Evolutionary conservation across 805 yeast species (phyloP).

Genomic region (Isabelozyma heimii): DNA sequence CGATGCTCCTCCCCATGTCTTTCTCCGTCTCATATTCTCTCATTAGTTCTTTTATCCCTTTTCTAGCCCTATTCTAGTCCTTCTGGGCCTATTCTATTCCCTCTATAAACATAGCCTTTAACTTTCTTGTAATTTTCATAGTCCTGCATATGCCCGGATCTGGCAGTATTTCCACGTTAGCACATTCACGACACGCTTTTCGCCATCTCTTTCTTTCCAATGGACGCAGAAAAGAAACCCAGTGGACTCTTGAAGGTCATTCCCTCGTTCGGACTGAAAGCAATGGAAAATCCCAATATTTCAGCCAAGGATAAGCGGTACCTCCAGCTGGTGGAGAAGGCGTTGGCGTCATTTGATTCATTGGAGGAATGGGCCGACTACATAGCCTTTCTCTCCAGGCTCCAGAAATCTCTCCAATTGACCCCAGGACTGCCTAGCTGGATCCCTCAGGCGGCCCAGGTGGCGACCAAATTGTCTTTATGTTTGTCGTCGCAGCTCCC

Average conservation of each 20-base stretch:
- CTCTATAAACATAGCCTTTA: neutral
- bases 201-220: neutral
- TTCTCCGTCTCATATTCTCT: too few relatives aligned
- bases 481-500: slow-evolving; percentile 83
- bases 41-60: too few relatives aligned
- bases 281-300: neutral
- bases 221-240: neutral
- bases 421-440: slow-evolving; percentile 29
- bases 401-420: slow-evolving; percentile 63
- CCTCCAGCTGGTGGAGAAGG: slow-evolving; percentile 64
- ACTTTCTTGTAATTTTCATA: neutral
- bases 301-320: slow-evolving; percentile 56
- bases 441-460: slow-evolving; percentile 66
- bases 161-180: too few relatives aligned
- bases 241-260: neutral
- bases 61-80: too few relatives aligned
- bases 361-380: slow-evolving; percentile 98
- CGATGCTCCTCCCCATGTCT: too few relatives aligned
- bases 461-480: slow-evolving; percentile 70
- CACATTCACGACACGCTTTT: too few relatives aligned
- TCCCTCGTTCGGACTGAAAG: neutral
- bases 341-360: slow-evolving; percentile 71
- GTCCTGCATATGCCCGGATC: neutral
- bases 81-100: too few relatives aligned
- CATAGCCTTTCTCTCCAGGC: slow-evolving; percentile 79